Evolutionary conservation across 495 filamentous ascomycete genomes (phyloP), one percentile per base, ranked within the genome.

Genomic region (Penicillium atrosanguineum): DNA sequence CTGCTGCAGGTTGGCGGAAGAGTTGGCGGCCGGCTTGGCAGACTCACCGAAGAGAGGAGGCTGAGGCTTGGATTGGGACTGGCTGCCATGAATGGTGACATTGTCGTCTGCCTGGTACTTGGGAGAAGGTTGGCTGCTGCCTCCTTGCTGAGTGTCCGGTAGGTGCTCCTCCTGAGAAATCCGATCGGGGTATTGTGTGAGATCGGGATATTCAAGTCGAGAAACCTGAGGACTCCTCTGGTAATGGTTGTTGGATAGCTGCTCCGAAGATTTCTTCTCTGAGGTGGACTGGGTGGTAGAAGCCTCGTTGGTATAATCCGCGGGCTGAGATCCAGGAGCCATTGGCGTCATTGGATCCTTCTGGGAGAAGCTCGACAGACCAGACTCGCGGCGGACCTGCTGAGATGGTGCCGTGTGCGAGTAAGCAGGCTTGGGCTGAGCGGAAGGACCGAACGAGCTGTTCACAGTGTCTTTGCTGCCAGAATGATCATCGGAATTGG

Each of bases 211-310:
- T 7, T 56, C 53, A 21, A 41, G 21, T 21, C 71, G 55, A 19
- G 57, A 62, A 9, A 55, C 69, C 21, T 69, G 65, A 19, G 75
- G 55, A 41, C 74, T 75, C 44, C 91, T 87, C 57, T 83, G 83
- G 61, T 78, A 76, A 55, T 81, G 37, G 1, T 39, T 72, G 12
- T 68, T 60, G 0, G 69, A 77, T 2, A 69, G 75, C 36, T 78
- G 73, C 36, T 71, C 69, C 0, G 75, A 76, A 7, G 85, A 87
- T 59, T 89, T 91, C 58, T 89, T 85, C 36, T 87, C 83, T 5
- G 87, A 90, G 38, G 87, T 88, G n/a, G 89, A 91, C 50, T 79
- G 80, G 16, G 83, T 86, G 0, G 90, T 94, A 7, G 91, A 95
- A 4, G 91, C 91, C 60, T 91, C 87, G 59, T 96, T 96, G 25